Evolutionary conservation across 2,329 filamentous ascomycete species (phyloP), one percentile per base, ranked within the genome.

Genomic region (Thelonectria rubi): DNA sequence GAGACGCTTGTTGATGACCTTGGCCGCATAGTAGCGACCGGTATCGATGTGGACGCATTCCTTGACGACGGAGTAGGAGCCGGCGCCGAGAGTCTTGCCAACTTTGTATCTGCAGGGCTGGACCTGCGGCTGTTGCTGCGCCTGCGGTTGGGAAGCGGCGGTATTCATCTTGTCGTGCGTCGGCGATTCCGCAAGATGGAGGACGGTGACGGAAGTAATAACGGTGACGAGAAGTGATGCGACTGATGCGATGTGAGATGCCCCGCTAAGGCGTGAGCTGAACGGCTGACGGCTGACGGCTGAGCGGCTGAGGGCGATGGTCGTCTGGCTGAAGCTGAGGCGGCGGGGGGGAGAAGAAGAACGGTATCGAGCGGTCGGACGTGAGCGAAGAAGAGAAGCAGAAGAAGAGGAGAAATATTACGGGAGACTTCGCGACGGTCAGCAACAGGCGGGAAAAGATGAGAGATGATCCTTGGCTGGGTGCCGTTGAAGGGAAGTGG

Each of bases 1-100:
- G 69, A 99, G 83, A 60, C 94, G 86, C 85, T 99, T 99, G 82
- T 99, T 99, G 80, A 99, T 99, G 65, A 99, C 95, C 78, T 99
- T 99, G 64, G 95, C 94, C 26, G 95, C 95, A 88, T 98, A 99
- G 80, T 97, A 98, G 68, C 94, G 89, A 47, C 94, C 94, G 0
- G 95, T 98, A 72, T 98, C 94, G 73, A 98, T 98, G 77, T 99
- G 95, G 26, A 98, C 94, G 76, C 95, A 99, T 81, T 99, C 95
- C 78, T 98, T 98, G 65, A 99, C 95, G 51, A 98, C 95, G 39
- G 94, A 97, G 80, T 99, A 99, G 59, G 94, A 97, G 66, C 95
- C 95, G 34, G 95, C 94, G 65, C 95, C 95, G 58, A 99, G 83
- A 21, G 95, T 98, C 85, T 99, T 99, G 66, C 95, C 95, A 7